Base-by-base conservation (phyloP, 2,329 filamentous ascomycete species). In the Boeremia lycopersici region DNA sequence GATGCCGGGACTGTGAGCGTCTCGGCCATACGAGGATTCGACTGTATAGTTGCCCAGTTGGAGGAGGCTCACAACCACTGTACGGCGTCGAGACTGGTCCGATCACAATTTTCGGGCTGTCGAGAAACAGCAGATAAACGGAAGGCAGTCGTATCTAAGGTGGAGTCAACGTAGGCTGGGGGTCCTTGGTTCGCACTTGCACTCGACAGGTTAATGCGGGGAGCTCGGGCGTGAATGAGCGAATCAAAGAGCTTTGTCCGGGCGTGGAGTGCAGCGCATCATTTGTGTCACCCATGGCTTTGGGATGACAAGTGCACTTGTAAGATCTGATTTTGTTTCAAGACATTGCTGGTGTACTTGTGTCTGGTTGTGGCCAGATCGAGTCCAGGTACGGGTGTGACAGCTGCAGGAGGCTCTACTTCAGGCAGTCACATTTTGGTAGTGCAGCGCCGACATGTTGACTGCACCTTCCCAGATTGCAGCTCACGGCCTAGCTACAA, bases 231-330 rank as follows among this genome's bases (percentile, higher is more conserved):
- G 31, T 23, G 9, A 19, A 25, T 31, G 25, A 45, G 46, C 52
- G 36, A 55, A 55, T 50, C 46, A 55, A 44, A 50, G 47, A 62
- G 41, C 77, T 74, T 67, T 2, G 72, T 71, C 55, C 81, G 78
- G 69, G 82, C 84, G 72, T 81, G 80, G 57, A 83, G 82, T 34
- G 60, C 39, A 45, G 46, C 26, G 26, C 45, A 49, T 46, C 52
- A 42, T 46, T 30, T 11, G 46, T 42, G 47, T 28, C 23, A 50
- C 46, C 45, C 46, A 47, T 49, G 84, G 83, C 46, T 83, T 84
- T 57, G 84, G 83, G 61, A 86, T 85, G 69, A 79, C 81, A 74
- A 86, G 83, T 61, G 79, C 58, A 59, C 35, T 46, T 49, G 56
- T 51, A 48, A 57, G 53, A 55, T 48, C 33, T n/a, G 41, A 44